Conservation (phyloP, 352 stramenopile genomes). For the Globisporangium paddicum region DNA sequence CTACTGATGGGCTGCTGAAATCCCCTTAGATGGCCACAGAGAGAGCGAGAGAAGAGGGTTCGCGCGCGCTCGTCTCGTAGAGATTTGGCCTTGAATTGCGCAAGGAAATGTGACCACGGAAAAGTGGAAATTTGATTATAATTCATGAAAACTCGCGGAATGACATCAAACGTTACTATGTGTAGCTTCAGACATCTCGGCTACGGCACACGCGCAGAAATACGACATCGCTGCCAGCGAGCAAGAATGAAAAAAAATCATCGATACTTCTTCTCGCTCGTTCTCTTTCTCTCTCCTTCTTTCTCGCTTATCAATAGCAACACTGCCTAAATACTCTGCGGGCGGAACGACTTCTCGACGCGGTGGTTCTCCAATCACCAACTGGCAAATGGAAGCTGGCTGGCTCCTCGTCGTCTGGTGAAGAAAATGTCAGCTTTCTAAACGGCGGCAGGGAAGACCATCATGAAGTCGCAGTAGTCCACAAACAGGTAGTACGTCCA, state of each 20-base stretch:
- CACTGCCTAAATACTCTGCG: slow-evolving; percentile 6
- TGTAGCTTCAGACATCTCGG: neutral
- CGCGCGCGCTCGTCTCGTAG: neutral
- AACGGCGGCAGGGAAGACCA: slow-evolving; percentile 50
- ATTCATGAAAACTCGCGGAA: no score
- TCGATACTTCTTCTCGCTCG: neutral
- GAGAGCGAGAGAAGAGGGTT: neutral
- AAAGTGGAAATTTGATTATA: neutral
- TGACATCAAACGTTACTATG: no score
- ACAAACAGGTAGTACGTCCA: slow-evolving; percentile 80
- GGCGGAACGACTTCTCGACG: neutral
- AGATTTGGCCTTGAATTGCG: slow-evolving; percentile 1
- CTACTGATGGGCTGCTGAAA: neutral
- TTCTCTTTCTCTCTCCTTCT: neutral
- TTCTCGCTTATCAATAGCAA: neutral
- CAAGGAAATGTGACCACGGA: neutral
- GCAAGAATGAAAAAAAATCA: neutral
- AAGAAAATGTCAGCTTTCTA: slow-evolving; percentile 17
- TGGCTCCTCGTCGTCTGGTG: no score
- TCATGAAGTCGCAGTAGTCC: slow-evolving; percentile 82
- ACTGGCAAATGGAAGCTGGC: no score
- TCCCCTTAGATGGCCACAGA: neutral
- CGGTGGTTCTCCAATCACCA: neutral
- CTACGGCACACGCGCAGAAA: neutral
- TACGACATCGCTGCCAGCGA: no score